Base-by-base conservation (phyloP, 108 stramenopile genomes). In the Skeletonema tropicum region DNA sequence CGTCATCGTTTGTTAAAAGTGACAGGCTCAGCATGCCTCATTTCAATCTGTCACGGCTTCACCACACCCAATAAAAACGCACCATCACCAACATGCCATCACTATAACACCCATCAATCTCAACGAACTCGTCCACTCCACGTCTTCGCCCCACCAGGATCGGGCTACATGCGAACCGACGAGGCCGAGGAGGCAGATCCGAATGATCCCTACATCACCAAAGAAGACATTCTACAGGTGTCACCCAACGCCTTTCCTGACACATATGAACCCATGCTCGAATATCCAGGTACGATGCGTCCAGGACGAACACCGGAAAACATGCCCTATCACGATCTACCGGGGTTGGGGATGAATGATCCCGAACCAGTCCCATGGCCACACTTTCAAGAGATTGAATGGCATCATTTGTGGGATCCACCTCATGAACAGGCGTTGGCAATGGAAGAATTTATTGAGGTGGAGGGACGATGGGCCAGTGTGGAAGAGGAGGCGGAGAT, bases 211-310 rank as follows among this genome's bases (percentile, higher is more conserved):
- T 65, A 64, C 33, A 59, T 82, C n/a, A 75, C 81, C 13, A 21
- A 14, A 32, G 46, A 66, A 13, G 73, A 82, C 32, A 41, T 72
- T 12, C 14, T 23, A 4, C 74, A 62, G 52, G 63, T 82, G 10
- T 71, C 69, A 14, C 81, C 81, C 26, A 55, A 79, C 6, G 60
- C 65, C 45, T 71, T 90, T 21, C 94, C 94, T 0, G 74, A 85
- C 11, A 85, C 94, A 5, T 95, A 95, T 61, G 90, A 91, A 65
- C 94, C 94, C 55, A 95, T 92, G 91, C 93, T 95, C 87, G 94
- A 95, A 71, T 95, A 90, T 82, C 94, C 94, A n/a, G 94, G 94
- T 45, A 95, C 94, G 30, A 93, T 95, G 94, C 86, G 94, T 17
- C 94, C 94, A 9, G 94, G 94, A 11, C 83, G 87, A 0, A 93